These are phyloP conservation scores for Fomitiporia mediterranea DNA, from an alignment of 1,284 basidiomycete genomes.

Conservation along the genomic window DNA sequence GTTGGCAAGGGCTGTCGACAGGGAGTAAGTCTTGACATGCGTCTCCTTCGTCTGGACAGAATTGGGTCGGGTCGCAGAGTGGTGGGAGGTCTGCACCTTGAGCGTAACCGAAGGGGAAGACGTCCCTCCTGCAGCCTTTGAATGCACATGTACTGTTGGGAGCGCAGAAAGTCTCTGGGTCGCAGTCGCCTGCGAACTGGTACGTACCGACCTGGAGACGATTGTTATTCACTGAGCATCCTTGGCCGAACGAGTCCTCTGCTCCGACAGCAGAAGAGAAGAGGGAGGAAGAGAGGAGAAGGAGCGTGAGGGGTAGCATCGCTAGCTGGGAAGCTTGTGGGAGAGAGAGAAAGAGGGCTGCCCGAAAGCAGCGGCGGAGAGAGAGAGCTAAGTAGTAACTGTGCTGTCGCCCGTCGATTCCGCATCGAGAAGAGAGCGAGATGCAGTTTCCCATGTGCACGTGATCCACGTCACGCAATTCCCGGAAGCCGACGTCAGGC, in stretches of 20 bases:
- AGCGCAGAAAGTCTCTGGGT: constrained; percentile 63
- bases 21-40: constrained; percentile 57
- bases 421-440: background rate
- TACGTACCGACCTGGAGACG: constrained; percentile 70
- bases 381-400: background rate
- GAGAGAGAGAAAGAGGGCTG: constrained; percentile 6
- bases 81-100: constrained; percentile 46
- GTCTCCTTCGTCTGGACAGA: constrained; percentile 84
- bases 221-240: constrained; percentile 52
- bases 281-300: constrained; percentile 35
- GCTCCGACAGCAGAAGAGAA: constrained; percentile 38
- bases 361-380: background rate
- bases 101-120: constrained; percentile 67
- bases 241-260: constrained; percentile 38
- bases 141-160: constrained; percentile 50
- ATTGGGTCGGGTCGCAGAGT: constrained; percentile 56
- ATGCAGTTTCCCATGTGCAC: background rate
- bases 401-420: background rate
- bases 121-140: constrained; percentile 72
- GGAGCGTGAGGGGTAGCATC: constrained; percentile 37
- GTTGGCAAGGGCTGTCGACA: constrained; percentile 71
- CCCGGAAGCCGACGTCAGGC: background rate
- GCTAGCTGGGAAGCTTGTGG: too few relatives aligned
- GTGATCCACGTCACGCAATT: background rate
- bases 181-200: constrained; percentile 75